phyloP scores from a whole-genome alignment of 2,329 filamentous ascomycete species.

The Hirsutella rhossiliensis region DNA sequence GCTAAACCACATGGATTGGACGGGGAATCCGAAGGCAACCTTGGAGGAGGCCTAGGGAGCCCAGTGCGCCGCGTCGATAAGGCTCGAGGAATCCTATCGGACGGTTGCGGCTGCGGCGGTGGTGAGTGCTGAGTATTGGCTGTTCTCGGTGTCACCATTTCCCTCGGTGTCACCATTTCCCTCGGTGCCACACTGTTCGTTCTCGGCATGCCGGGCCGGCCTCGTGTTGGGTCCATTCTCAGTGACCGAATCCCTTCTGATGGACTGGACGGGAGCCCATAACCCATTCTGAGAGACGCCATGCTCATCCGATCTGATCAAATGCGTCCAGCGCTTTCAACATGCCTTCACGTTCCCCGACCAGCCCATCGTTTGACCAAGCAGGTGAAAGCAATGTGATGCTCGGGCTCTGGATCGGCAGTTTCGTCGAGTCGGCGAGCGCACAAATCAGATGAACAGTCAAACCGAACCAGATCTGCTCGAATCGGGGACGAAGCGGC shows the following conservation, averaged over 20 bases:
- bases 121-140: constrained; percentile 7
- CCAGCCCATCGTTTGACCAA: not conserved
- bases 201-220: constrained; percentile 10
- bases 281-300: constrained; percentile 28
- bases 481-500: no score
- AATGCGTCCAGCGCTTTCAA: not conserved
- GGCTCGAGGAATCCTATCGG: constrained; percentile 12
- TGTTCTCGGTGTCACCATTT: constrained; percentile 7
- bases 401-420: not conserved
- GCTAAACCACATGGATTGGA: constrained; percentile 18
- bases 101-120: constrained; percentile 6
- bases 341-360: constrained; percentile 1
- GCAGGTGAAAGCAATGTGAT: not conserved
- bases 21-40: constrained; percentile 23
- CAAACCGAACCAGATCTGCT: no score
- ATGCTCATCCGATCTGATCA: constrained; percentile 21
- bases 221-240: constrained; percentile 11
- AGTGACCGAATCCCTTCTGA: constrained; percentile 21
- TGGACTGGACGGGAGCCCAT: constrained; percentile 27
- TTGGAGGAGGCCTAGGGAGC: constrained; percentile 10
- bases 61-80: constrained; percentile 10
- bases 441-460: no score
- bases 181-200: constrained; percentile 7
- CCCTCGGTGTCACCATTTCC: constrained; percentile 6
- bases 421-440: not conserved